These are phyloP conservation scores for Nasturtium officinale DNA, from an alignment of 345 rosid genomes.

Conservation along the genomic window DNA sequence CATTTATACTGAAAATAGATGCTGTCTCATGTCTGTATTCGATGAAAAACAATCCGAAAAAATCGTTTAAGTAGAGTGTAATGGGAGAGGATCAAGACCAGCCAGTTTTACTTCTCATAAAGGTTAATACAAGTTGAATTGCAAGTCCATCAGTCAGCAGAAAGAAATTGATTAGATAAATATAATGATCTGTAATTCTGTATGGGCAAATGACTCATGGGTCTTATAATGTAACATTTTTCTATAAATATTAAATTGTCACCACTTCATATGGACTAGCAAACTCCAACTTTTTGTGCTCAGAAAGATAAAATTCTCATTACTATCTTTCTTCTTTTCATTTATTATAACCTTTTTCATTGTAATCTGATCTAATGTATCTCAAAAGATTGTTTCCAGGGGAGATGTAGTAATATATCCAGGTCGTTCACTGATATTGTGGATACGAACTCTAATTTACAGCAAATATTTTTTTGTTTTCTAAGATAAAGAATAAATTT, in stretches of 20 bases:
- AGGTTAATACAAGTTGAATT: neutral
- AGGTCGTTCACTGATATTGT: neutral
- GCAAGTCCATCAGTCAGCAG: neutral
- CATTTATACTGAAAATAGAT: no score
- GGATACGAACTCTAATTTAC: neutral
- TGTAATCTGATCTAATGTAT: constrained; percentile 8
- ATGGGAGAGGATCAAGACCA: no score
- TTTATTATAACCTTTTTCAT: neutral
- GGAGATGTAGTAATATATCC: constrained; percentile 21
- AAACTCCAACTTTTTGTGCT: constrained; percentile 5
- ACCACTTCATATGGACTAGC: constrained; percentile 20
- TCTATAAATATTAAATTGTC: neutral
- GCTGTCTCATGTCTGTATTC: no score
- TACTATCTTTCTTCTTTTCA: neutral
- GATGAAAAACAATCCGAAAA: no score
- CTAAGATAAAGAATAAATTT: neutral
- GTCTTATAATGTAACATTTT: neutral
- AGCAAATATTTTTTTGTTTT: neutral
- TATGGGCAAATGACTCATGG: constrained; percentile 3
- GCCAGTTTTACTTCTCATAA: no score
- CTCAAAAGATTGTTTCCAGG: constrained; percentile 14
- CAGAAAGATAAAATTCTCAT: constrained; percentile 4
- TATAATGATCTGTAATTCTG: constrained; percentile 9
- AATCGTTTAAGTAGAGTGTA: no score
- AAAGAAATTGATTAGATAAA: neutral